Conservation (phyloP, 768 basidiomycete species). For the Macrolepiota albuminosa region DNA sequence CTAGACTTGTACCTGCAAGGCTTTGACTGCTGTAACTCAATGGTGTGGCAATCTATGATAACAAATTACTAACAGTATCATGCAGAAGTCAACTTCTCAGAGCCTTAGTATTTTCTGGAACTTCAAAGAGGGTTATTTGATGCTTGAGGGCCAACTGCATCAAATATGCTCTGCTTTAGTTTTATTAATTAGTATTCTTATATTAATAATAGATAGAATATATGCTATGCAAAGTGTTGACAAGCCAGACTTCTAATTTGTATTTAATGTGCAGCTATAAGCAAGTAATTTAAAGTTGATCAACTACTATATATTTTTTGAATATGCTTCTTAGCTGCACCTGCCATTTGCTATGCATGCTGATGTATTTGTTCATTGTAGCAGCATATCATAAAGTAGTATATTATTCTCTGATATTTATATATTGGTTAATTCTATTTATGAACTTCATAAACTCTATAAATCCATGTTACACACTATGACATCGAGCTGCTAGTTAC, state of each 20-base stretch:
- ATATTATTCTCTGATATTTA: slow-evolving; percentile 75
- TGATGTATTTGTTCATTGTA: slow-evolving; percentile 19
- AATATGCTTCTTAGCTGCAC: slow-evolving; percentile 32
- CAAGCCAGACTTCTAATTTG: slow-evolving; percentile 69
- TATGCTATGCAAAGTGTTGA: slow-evolving; percentile 56
- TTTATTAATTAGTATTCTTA: neutral
- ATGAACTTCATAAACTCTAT: too few relatives aligned
- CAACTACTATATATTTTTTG: slow-evolving; percentile 83
- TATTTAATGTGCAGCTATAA: slow-evolving; percentile 76
- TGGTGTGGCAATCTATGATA: slow-evolving; percentile 55
- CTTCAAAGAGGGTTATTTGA: slow-evolving; percentile 78
- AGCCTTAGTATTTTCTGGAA: slow-evolving; percentile 71
- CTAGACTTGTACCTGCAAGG: slow-evolving; percentile 40
- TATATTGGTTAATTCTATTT: slow-evolving; percentile 13
- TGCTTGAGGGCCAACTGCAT: slow-evolving; percentile 73
- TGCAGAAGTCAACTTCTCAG: slow-evolving; percentile 38
- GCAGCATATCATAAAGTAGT: slow-evolving; percentile 83
- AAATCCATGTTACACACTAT: too few relatives aligned
- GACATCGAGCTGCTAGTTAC: too few relatives aligned
- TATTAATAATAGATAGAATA: slow-evolving; percentile 43
- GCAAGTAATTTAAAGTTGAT: slow-evolving; percentile 78
- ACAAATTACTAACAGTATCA: slow-evolving; percentile 67
- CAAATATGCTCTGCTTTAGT: slow-evolving; percentile 32
- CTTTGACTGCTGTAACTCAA: slow-evolving; percentile 56
- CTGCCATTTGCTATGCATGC: neutral